A percentile compares a stretch with the other conserved stretches of the same genome.
phyloP scores from a whole-genome alignment of 257 asterid species.

The Lithospermum erythrorhizon region DNA sequence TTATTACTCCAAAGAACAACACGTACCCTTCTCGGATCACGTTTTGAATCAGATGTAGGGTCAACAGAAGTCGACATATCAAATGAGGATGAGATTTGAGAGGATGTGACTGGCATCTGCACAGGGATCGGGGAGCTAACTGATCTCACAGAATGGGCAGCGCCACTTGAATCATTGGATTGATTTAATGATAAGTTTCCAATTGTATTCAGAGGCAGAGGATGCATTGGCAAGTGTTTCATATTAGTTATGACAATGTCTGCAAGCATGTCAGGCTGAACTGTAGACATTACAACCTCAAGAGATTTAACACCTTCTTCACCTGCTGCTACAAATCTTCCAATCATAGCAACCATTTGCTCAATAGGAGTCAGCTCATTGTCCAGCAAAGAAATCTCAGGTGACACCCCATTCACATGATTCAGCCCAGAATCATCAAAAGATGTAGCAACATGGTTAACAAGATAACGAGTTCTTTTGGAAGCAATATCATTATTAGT shows the following conservation, averaged over 20 bases:
- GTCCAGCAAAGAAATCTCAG: constrained; percentile 39
- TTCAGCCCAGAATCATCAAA: constrained; percentile 44
- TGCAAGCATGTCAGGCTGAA: constrained; percentile 91
- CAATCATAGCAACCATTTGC: constrained; percentile 84
- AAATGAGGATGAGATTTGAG: constrained; percentile 39
- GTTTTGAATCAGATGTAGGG: constrained; percentile 58
- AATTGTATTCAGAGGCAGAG: constrained; percentile 40
- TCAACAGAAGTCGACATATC: constrained; percentile 43
- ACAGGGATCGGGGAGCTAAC: constrained; percentile 24
- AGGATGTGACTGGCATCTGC: constrained; percentile 29
- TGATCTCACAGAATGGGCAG: constrained; percentile 33
- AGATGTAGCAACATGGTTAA: constrained; percentile 28
- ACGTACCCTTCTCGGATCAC: constrained; percentile 97
- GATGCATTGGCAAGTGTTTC: constrained; percentile 75
- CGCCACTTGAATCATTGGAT: constrained; percentile 37
- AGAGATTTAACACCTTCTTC: constrained; percentile 88
- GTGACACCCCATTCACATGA: constrained; percentile 47
- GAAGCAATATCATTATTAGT: constrained; percentile 30
- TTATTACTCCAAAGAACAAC: constrained; percentile 2
- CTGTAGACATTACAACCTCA: constrained; percentile 65
- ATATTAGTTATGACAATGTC: constrained; percentile 92
- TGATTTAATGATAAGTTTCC: constrained; percentile 24
- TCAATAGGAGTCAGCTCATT: constrained; percentile 61
- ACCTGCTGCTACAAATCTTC: constrained; percentile 91
- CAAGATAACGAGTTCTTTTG: constrained; percentile 54